These are phyloP conservation scores for Oldenlandia corymbosa DNA, from an alignment of 257 asterid genomes.

Conservation along the genomic window DNA sequence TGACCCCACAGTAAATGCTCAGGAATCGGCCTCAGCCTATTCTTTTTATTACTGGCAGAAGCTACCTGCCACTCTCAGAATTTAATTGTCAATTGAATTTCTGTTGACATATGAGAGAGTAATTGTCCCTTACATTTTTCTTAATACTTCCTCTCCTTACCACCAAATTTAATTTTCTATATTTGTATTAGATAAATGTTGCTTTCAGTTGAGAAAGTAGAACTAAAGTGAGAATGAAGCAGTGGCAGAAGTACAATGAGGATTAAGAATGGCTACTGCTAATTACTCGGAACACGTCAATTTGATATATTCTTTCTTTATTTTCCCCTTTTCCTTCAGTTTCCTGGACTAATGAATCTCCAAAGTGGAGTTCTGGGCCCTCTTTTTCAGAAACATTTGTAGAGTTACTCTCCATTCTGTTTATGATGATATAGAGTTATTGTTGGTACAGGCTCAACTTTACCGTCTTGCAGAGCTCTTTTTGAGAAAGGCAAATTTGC, in stretches of 20 bases:
- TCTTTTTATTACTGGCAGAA: background rate
- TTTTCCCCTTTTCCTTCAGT: background rate
- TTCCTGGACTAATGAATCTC: conserved; percentile 1
- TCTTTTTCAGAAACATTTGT: background rate
- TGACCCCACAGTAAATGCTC: background rate
- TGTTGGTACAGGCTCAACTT: conserved; percentile 72
- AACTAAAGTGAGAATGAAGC: background rate
- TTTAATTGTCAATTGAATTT: background rate
- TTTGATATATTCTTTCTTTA: too few species aligned
- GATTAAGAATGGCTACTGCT: background rate
- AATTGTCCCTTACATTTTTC: background rate
- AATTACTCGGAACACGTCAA: background rate
- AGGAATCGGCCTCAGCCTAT: background rate
- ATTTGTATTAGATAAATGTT: background rate
- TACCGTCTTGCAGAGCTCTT: conserved; percentile 87
- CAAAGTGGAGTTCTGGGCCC: background rate
- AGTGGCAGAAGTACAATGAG: background rate
- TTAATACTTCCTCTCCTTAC: background rate
- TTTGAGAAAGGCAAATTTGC: conserved; percentile 61
- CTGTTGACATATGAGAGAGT: too few species aligned
- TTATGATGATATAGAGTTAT: background rate
- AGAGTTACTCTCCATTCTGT: background rate
- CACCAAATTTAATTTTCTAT: background rate
- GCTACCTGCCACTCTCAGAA: background rate
- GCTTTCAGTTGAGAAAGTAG: background rate